Evolutionary conservation across 2,329 filamentous ascomycete species (phyloP).

Genomic region (Exophiala oligosperma): DNA sequence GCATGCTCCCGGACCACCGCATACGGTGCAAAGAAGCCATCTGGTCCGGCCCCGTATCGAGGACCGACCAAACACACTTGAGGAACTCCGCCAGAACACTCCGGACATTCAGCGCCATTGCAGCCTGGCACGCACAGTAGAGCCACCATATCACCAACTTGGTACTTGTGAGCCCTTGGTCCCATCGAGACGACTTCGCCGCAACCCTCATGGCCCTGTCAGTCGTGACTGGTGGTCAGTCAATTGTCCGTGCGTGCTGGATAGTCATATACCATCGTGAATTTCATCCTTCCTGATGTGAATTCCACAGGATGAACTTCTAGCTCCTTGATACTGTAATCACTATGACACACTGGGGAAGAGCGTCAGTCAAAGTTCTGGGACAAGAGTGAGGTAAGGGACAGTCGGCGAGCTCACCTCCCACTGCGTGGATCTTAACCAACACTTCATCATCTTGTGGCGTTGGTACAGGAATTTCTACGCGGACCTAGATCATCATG

Average conservation of each 20-base stretch:
- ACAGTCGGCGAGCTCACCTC: constrained; percentile 5
- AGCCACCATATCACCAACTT: constrained; percentile 11
- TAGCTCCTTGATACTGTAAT: too few relatives aligned
- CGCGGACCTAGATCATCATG: constrained; percentile 3
- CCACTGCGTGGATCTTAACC: constrained; percentile 18
- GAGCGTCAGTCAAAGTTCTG: too few relatives aligned
- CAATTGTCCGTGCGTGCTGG: background rate
- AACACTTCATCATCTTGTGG: constrained; percentile 11
- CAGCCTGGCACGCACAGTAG: constrained; percentile 13
- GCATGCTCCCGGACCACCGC: constrained; percentile 8
- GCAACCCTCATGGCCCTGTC: constrained; percentile 25
- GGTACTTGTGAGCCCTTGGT: constrained; percentile 6
- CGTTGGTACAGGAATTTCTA: constrained; percentile 17
- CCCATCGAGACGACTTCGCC: constrained; percentile 21
- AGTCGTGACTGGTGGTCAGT: background rate
- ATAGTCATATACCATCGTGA: constrained; percentile 1
- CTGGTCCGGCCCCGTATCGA: constrained; percentile 10
- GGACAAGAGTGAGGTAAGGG: too few relatives aligned
- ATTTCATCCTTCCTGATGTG: too few relatives aligned
- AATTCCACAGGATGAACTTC: too few relatives aligned
- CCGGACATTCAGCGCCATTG: background rate
- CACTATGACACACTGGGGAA: constrained; percentile 15
- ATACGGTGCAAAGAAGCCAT: constrained; percentile 19
- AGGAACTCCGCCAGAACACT: constrained; percentile 9
- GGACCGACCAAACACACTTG: constrained; percentile 10